Evolutionary conservation across 805 yeast genomes (phyloP).

Genomic region (Pichia heedii): DNA sequence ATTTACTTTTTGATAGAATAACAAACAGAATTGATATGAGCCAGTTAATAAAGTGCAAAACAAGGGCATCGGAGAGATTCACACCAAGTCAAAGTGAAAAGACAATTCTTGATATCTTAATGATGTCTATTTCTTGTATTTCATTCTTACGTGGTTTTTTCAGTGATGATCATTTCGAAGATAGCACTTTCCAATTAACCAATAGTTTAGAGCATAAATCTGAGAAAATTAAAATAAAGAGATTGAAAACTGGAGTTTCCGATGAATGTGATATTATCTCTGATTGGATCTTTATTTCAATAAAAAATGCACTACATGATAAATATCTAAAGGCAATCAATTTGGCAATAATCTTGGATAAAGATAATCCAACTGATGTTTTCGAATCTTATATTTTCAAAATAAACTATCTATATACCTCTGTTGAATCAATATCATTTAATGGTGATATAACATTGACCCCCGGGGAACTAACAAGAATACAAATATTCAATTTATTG

Average conservation of each 20-base stretch:
- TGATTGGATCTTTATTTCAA: constrained; percentile 47
- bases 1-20: neutral
- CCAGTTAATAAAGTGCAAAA: neutral
- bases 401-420: constrained; percentile 31
- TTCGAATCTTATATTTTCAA: constrained; percentile 44
- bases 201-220: constrained; percentile 17
- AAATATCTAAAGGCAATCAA: constrained; percentile 37
- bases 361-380: constrained; percentile 32
- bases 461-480: constrained; percentile 30
- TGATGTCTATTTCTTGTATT: constrained; percentile 49
- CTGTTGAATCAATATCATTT: constrained; percentile 8
- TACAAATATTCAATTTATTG: constrained; percentile 39
- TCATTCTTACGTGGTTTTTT: constrained; percentile 50
- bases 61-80: constrained; percentile 16
- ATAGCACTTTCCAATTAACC: constrained; percentile 35
- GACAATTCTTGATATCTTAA: constrained; percentile 38
- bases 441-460: constrained; percentile 8
- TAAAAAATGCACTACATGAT: constrained; percentile 34
- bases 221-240: constrained; percentile 37
- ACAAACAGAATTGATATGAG: neutral
- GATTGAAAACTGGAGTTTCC: constrained; percentile 37
- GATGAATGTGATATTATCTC: constrained; percentile 39
- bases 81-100: constrained; percentile 30
- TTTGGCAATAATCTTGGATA: constrained; percentile 37
- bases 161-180: constrained; percentile 44